Percentiles rank a stretch among this genome's conserved stretches.
phyloP scores from a whole-genome alignment of 2,329 filamentous ascomycete species.

The Colletotrichum sp. region DNA sequence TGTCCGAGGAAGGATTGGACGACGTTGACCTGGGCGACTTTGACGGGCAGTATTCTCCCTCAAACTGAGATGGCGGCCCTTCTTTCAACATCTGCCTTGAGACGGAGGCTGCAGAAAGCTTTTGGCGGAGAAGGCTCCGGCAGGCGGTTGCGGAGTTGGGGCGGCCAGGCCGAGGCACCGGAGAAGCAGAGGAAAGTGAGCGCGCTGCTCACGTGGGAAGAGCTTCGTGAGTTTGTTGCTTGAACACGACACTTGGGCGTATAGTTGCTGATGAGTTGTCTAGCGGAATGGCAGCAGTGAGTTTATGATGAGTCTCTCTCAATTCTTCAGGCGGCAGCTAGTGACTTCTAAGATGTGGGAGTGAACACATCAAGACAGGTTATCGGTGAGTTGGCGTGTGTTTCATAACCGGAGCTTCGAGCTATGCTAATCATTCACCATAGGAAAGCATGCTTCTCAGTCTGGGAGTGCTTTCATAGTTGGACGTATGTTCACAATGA shows the following conservation, averaged over 20 bases:
- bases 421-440: fast-evolving
- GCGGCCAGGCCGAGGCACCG: not conserved
- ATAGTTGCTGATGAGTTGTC: not conserved
- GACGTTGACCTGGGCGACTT: not conserved
- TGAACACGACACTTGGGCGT: not conserved
- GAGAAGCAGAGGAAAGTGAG: not conserved
- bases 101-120: not conserved
- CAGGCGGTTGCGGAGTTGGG: not conserved
- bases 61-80: not conserved
- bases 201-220: not conserved
- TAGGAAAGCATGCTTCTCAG: not conserved
- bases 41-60: not conserved
- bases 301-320: not conserved
- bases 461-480: not conserved
- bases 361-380: slow-evolving; percentile 8
- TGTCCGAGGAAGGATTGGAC: not conserved
- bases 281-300: slow-evolving; percentile 17
- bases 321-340: not conserved
- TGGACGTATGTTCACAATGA: slow-evolving; percentile 15
- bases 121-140: not conserved
- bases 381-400: not conserved
- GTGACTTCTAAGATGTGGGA: not conserved
- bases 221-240: not conserved
- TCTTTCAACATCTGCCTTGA: not conserved
- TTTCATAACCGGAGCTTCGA: not conserved